phyloP scores from a whole-genome alignment of 805 yeast species.

The Torulaspora delbrueckii region DNA sequence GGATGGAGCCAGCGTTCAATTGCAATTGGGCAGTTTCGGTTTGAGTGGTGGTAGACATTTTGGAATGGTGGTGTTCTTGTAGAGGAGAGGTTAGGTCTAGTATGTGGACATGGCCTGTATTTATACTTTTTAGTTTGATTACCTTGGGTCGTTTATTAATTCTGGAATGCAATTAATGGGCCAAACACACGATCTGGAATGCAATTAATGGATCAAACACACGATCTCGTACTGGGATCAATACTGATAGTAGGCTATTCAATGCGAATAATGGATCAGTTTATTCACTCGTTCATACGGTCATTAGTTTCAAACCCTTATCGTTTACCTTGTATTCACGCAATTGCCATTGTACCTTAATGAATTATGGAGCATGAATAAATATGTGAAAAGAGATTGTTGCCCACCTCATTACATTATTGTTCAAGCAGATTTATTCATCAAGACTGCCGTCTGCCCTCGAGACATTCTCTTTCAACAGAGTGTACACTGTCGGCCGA shows the following conservation, averaged over 20 bases:
- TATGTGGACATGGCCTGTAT: background rate
- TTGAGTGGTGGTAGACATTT: slow-evolving; percentile 15
- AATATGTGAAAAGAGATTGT: background rate
- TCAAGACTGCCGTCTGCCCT: no score
- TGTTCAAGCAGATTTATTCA: background rate
- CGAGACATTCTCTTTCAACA: no score
- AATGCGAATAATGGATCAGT: no score
- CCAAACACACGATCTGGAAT: no score
- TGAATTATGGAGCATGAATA: background rate
- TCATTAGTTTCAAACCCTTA: no score
- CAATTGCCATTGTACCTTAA: background rate
- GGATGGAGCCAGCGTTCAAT: slow-evolving; percentile 19
- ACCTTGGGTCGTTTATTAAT: background rate
- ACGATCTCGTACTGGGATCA: no score
- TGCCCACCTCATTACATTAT: background rate
- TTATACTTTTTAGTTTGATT: background rate
- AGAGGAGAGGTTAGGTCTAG: background rate
- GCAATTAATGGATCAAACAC: no score
- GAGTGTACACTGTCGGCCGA: background rate
- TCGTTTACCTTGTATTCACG: no score
- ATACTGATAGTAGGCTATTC: no score
- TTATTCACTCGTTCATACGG: no score
- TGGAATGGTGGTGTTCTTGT: slow-evolving; percentile 3
- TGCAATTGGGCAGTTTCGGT: slow-evolving; percentile 16
- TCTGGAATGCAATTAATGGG: background rate